Conservation (phyloP, 148 eudicot species). For the Tetragonia tetragonoides region DNA sequence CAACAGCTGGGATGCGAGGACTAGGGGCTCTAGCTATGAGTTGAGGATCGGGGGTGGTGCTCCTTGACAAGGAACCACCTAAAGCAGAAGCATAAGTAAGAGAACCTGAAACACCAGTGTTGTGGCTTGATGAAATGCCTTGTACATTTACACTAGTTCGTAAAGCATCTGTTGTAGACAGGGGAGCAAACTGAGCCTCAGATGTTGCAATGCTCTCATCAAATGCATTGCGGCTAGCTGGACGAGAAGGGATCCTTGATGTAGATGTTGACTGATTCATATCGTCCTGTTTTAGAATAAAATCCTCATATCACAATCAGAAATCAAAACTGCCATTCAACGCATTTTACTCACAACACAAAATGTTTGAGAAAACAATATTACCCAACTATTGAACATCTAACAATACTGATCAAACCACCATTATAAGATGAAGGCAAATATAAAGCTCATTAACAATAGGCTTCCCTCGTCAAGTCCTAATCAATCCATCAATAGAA, state of each 20-base stretch:
- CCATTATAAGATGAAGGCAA: not conserved
- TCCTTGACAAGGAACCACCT: slow-evolving; percentile 71
- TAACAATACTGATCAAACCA: not conserved
- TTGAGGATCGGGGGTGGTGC: slow-evolving; percentile 73
- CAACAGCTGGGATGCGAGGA: slow-evolving; percentile 70
- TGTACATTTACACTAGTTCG: slow-evolving; percentile 35
- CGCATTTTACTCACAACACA: not conserved
- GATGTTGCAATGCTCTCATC: slow-evolving; percentile 41
- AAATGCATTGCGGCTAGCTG: slow-evolving; percentile 60
- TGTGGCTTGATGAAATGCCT: slow-evolving; percentile 35
- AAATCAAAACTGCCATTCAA: not conserved
- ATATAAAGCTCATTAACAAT: not conserved
- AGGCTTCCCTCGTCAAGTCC: not conserved
- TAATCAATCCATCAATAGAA: not conserved
- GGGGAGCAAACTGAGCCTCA: slow-evolving; percentile 52
- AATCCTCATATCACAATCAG: slow-evolving; percentile 5
- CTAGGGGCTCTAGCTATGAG: slow-evolving; percentile 61
- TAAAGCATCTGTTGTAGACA: slow-evolving; percentile 43
- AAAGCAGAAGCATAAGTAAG: slow-evolving; percentile 74
- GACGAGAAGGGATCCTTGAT: slow-evolving; percentile 53
- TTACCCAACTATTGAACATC: not conserved
- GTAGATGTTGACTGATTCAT: slow-evolving; percentile 36
- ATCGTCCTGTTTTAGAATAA: slow-evolving; percentile 53
- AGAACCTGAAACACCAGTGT: slow-evolving; percentile 40
- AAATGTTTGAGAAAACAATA: not conserved